A percentile compares a stretch with the other conserved stretches of the same genome.
Conservation (phyloP, 2,329 filamentous ascomycete genomes). For the Ophiocordyceps camponoti-floridani region DNA sequence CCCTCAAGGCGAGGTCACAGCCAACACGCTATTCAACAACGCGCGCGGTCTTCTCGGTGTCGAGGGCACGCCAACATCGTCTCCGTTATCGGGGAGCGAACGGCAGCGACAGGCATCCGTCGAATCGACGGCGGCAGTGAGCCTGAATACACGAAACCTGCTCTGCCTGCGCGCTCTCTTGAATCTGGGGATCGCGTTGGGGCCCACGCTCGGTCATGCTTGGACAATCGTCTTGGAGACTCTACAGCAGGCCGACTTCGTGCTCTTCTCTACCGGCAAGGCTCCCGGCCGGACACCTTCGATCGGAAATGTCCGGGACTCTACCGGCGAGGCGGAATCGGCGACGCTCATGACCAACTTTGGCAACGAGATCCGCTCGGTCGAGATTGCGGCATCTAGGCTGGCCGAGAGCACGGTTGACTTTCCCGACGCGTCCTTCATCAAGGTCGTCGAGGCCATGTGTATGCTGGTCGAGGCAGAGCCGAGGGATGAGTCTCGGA, state of each 20-base stretch:
- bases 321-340: constrained; percentile 28
- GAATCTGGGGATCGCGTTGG: constrained; percentile 89
- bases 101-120: constrained; percentile 40
- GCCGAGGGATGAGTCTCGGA: constrained; percentile 7
- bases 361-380: constrained; percentile 64
- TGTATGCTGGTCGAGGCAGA: constrained; percentile 45
- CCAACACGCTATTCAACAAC: constrained; percentile 47
- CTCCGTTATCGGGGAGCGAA: constrained; percentile 36
- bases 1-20: constrained; percentile 27
- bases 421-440: constrained; percentile 69
- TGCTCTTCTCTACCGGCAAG: constrained; percentile 50
- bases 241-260: constrained; percentile 78
- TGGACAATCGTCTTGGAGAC: constrained; percentile 90
- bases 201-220: constrained; percentile 65
- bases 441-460: constrained; percentile 57
- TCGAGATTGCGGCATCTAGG: constrained; percentile 71
- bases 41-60: constrained; percentile 57
- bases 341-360: constrained; percentile 45
- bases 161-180: constrained; percentile 77
- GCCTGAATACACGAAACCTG: constrained; percentile 74
- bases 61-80: constrained; percentile 45
- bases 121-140: constrained; percentile 28
- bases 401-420: constrained; percentile 85
- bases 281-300: constrained; percentile 32
- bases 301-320: constrained; percentile 25